Base-by-base conservation (phyloP, 2,329 filamentous ascomycete genomes). In the Nemania bipapillata region DNA sequence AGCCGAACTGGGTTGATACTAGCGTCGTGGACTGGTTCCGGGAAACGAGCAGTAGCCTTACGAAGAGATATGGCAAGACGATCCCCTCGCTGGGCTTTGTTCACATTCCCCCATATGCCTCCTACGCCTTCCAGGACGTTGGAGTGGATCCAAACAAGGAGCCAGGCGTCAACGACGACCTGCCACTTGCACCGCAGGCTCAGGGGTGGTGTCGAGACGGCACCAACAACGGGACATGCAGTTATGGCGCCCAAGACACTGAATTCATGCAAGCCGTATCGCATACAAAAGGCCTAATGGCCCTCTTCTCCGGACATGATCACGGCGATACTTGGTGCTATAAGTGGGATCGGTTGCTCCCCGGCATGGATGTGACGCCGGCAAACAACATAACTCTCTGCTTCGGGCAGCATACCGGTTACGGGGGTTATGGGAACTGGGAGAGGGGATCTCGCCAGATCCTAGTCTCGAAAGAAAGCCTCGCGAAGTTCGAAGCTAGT, bases 391-490 rank as follows among this genome's bases (percentile, higher is more conserved):
- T 80, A 9, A 77, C 73, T 52, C 72, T 86, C 9, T 86, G 85
- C 72, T 91, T 90, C 74, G 88, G 89, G 4, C 87, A 91, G 71
- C 90, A 90, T 72, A 86, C 88, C 0, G 90, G 91, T 0, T 92
- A 92, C 63, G 91, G 90, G 0, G 90, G 91, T 0, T 92, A 92
- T 72, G 88, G 89, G 0, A 82, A 83, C 53, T 91, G 87, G 86
- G 84, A 85, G 9, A 85, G 90, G 0, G 90, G 90, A 1, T 83
- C 84, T 4, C 81, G 89, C 0, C 86, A 90, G 72, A 79, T 91
- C 12, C 72, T 82, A 1, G 71, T 90, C 1, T 79, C 82, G 1
- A 80, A 86, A 47, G 75, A 80, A 1, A 77, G 77, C 24, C 74
- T 87, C 17, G 73, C 74, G 5, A 63, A 73, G 50, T 72, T 79